Percentiles rank a stretch among this genome's conserved stretches.
Conservation (phyloP, 202 grass and related monocot species). For the Setaria viridis region DNA sequence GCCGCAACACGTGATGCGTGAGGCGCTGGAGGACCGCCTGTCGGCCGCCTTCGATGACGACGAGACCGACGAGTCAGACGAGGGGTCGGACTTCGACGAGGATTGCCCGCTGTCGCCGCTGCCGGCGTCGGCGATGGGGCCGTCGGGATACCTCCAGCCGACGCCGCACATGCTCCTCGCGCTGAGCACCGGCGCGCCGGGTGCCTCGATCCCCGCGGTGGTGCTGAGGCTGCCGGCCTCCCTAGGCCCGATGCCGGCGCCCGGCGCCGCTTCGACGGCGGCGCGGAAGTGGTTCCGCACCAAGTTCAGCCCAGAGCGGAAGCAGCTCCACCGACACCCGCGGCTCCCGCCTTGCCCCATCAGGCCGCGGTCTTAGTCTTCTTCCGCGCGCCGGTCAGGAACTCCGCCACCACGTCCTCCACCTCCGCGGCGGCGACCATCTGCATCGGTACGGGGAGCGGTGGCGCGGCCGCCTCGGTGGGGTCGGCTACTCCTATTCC, state of each 20-base stretch:
- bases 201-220: not conserved
- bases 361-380: slow-evolving; percentile 46
- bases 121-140: not conserved
- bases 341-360: slow-evolving; percentile 8
- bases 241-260: not conserved
- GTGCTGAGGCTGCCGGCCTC: not conserved
- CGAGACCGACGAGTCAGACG: slow-evolving; percentile 60
- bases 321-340: not conserved
- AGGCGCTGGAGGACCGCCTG: slow-evolving; percentile 20
- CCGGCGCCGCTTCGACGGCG: not conserved
- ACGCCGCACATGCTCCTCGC: slow-evolving; percentile 82
- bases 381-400: slow-evolving; percentile 68
- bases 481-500: slow-evolving; percentile 25
- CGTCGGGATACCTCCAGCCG: slow-evolving; percentile 41
- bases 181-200: slow-evolving; percentile 56
- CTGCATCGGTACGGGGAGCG: slow-evolving; percentile 30
- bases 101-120: slow-evolving; percentile 47
- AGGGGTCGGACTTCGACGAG: slow-evolving; percentile 53
- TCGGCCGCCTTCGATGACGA: slow-evolving; percentile 51
- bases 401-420: slow-evolving; percentile 60
- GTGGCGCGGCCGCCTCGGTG: not conserved
- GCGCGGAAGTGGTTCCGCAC: slow-evolving; percentile 78
- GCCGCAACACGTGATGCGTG: not conserved
- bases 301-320: slow-evolving; percentile 87
- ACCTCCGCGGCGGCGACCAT: slow-evolving; percentile 58